Evolutionary conservation across 2,329 filamentous ascomycete genomes (phyloP), one percentile per base, ranked within the genome.

Genomic region (Colletotrichum plurivorum): DNA sequence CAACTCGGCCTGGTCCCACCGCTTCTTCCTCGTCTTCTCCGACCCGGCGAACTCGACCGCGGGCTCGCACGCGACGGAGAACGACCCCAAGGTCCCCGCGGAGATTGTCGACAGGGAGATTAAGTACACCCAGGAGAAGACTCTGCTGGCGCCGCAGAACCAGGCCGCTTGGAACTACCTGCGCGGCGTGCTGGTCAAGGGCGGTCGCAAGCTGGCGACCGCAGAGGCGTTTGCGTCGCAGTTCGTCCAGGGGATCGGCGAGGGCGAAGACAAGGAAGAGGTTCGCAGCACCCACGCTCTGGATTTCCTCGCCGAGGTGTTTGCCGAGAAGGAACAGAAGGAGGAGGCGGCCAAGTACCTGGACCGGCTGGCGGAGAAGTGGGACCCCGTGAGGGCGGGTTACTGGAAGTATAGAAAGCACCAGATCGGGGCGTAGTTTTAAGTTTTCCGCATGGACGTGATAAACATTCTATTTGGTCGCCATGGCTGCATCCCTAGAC

Each of bases 1-100:
- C 83, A 99, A 99, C 80, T 96, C 93, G 52, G 96, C 95, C 16
- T 99, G 96, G 96, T 97, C 95, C 73, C 95, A 99, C 84, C 91
- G 96, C 59, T 98, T 96, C 85, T 97, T 95, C 79, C 79, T 98
- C n/a, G 90, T 95, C 18, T 97, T 98, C 73, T 87, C 88, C 78
- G 84, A 87, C 84, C 91, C 85, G 20, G 83, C 74, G 1, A 75
- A 82, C 25, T 82, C 83, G 13, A 89, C 87, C 0, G 75, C 81
- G 4, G 83, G 78, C n/a, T 78, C 79, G 8, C 82, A 82, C 31
- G 84, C 87, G 2, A 88, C 85, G 1, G 83, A 85, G 65, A 77
- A 80, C 63, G 89, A 91, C 73, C 81, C 84, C 4, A 79, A 84
- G 55, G 84, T 94, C 3, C 89, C 92, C 1, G 82, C 85, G 27